These are phyloP conservation scores for Nakazawaea holstii DNA, from an alignment of 805 yeast species.

Conservation along the genomic window DNA sequence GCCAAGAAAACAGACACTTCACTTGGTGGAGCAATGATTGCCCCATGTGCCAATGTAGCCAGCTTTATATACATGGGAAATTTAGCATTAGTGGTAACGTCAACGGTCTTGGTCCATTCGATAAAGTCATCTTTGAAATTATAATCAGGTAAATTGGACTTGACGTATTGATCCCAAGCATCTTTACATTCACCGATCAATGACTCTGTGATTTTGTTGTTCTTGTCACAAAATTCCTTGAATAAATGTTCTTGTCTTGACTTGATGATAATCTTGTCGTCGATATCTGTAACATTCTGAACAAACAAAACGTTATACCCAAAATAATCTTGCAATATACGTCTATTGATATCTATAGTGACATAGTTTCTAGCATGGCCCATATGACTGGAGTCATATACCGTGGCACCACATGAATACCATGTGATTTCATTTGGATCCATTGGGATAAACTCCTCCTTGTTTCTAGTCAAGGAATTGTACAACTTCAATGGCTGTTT, in stretches of 20 bases:
- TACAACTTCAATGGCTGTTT: slow-evolving; percentile 55
- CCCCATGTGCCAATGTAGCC: slow-evolving; percentile 42
- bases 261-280: slow-evolving; percentile 91
- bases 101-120: slow-evolving; percentile 46
- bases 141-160: slow-evolving; percentile 47
- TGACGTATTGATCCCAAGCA: slow-evolving; percentile 45
- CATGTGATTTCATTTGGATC: slow-evolving; percentile 67
- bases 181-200: slow-evolving; percentile 32
- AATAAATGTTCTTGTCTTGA: slow-evolving; percentile 88
- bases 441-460: slow-evolving; percentile 72
- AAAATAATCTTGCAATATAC: slow-evolving; percentile 85
- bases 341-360: slow-evolving; percentile 86
- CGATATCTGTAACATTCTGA: slow-evolving; percentile 98
- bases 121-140: slow-evolving; percentile 29
- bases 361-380: slow-evolving; percentile 98
- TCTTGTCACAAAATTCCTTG: slow-evolving; percentile 43
- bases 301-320: slow-evolving; percentile 85
- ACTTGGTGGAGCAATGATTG: slow-evolving; percentile 29
- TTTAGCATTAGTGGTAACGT: slow-evolving; percentile 66
- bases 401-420: slow-evolving; percentile 99
- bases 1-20: slow-evolving; percentile 36
- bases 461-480: slow-evolving; percentile 79
- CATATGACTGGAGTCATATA: slow-evolving; percentile 94
- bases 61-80: slow-evolving; percentile 80
- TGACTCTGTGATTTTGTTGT: slow-evolving; percentile 26